These are phyloP conservation scores for Noccaea caerulescens DNA, from an alignment of 345 rosid genomes.

Conservation along the genomic window DNA sequence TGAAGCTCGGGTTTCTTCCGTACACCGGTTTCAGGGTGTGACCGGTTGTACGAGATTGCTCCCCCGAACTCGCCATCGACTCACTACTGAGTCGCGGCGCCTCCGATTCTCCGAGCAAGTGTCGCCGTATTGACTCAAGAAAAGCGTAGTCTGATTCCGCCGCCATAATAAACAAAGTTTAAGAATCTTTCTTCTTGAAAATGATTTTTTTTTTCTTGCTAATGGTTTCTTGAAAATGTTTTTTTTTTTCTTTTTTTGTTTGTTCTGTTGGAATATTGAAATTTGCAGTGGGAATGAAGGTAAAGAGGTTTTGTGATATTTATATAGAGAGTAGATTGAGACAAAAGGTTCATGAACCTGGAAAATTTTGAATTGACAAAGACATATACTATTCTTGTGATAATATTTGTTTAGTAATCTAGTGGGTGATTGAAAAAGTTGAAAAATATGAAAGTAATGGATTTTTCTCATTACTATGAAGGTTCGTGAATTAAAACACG, in stretches of 20 bases:
- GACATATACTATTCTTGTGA: slow-evolving; percentile 26
- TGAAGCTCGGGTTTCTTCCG: slow-evolving; percentile 67
- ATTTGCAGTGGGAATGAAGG: slow-evolving; percentile 22
- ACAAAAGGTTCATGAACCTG: slow-evolving; percentile 45
- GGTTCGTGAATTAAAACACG: slow-evolving; percentile 45
- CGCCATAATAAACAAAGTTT: not conserved
- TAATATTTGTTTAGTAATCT: not conserved
- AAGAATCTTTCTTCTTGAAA: not conserved
- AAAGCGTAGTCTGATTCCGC: slow-evolving; percentile 55
- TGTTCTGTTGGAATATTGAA: slow-evolving; percentile 22
- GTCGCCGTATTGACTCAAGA: slow-evolving; percentile 58
- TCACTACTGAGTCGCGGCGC: slow-evolving; percentile 10
- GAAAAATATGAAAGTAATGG: slow-evolving; percentile 37
- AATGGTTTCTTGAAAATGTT: no score
- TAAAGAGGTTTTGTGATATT: not conserved
- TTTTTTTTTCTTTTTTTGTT: not conserved
- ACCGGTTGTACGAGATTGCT: slow-evolving; percentile 2
- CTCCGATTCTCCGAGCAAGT: slow-evolving; percentile 58
- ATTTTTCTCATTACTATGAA: slow-evolving; percentile 36
- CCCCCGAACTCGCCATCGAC: slow-evolving; percentile 33
- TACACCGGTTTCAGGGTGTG: slow-evolving; percentile 44
- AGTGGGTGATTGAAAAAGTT: slow-evolving; percentile 33
- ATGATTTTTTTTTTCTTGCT: no score
- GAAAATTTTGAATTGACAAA: slow-evolving; percentile 7
- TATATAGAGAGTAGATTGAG: slow-evolving; percentile 24